Conservation (phyloP, 257 asterid genomes). For the Nicotiana noctiflora region DNA sequence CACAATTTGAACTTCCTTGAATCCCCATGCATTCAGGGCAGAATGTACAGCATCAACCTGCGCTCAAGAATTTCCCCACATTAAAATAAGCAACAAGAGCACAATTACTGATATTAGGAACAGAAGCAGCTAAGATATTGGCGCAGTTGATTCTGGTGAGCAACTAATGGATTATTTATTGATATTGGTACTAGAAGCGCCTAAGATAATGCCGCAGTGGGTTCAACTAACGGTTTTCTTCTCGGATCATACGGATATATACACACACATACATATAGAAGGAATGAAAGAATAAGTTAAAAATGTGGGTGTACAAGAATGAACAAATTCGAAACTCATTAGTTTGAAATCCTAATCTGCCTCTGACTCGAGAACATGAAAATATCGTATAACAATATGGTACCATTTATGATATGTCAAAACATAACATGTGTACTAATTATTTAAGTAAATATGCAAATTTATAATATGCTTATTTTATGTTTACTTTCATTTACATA, state of each 20-base stretch:
- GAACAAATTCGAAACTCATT: background rate
- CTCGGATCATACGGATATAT: background rate
- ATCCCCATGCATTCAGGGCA: slow-evolving; percentile 73
- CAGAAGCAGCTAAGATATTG: background rate
- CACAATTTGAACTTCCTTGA: slow-evolving; percentile 75
- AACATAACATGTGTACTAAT: background rate
- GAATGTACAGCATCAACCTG: slow-evolving; percentile 89
- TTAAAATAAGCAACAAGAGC: background rate
- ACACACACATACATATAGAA: background rate
- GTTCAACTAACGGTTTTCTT: background rate
- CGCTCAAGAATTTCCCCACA: slow-evolving; percentile 4
- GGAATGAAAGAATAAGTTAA: background rate
- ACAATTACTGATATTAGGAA: background rate
- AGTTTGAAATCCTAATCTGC: background rate
- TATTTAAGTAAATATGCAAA: background rate
- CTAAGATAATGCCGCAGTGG: background rate
- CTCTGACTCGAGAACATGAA: background rate
- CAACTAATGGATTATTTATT: background rate
- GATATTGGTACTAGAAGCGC: background rate
- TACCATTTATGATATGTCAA: background rate
- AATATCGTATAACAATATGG: background rate
- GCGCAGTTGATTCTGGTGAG: background rate
- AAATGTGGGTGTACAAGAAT: background rate
- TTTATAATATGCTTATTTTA: too few species aligned
- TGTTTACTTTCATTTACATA: background rate